Percentiles rank a stretch among this genome's conserved stretches.
Evolutionary conservation across 371 early-diverging fungal genomes (phyloP).

Genomic region (Mucor plumbeus): DNA sequence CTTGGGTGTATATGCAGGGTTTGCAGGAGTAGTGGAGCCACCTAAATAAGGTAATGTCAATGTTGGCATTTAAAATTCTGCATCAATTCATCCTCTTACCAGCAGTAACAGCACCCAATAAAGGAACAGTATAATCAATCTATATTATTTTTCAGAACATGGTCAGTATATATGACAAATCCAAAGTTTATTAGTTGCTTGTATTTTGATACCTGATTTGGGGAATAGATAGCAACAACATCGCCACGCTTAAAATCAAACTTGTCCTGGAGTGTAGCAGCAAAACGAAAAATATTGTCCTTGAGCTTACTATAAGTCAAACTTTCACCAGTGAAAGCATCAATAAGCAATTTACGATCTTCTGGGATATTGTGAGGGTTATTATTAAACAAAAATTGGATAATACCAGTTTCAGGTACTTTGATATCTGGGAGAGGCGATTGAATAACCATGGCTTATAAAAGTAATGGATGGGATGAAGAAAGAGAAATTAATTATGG

Average conservation of each 20-base stretch:
- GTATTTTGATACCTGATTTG: constrained; percentile 62
- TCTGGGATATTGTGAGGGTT: constrained; percentile 36
- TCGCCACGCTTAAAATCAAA: constrained; percentile 66
- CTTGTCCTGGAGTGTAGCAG: constrained; percentile 70
- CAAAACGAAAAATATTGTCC: constrained; percentile 61
- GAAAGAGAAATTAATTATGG: constrained; percentile 7
- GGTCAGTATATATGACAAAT: not conserved
- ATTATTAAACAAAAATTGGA: constrained; percentile 22
- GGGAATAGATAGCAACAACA: constrained; percentile 69
- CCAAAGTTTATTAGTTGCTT: not conserved
- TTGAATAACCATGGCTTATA: constrained; percentile 26
- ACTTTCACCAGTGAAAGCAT: constrained; percentile 56
- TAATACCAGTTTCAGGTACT: constrained; percentile 23
- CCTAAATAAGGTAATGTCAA: constrained; percentile 37
- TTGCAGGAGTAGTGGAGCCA: constrained; percentile 74
- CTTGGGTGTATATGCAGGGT: constrained; percentile 74
- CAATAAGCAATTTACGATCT: constrained; percentile 58
- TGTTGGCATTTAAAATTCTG: not conserved
- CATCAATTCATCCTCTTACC: constrained; percentile 25
- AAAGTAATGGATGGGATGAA: not conserved
- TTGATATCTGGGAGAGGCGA: constrained; percentile 19
- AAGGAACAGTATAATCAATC: constrained; percentile 46
- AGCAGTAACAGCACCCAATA: constrained; percentile 45
- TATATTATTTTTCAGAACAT: constrained; percentile 20
- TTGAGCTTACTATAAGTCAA: constrained; percentile 72